These are phyloP conservation scores for Polychaeton citri DNA, from an alignment of 2,329 filamentous ascomycete genomes.

Conservation along the genomic window DNA sequence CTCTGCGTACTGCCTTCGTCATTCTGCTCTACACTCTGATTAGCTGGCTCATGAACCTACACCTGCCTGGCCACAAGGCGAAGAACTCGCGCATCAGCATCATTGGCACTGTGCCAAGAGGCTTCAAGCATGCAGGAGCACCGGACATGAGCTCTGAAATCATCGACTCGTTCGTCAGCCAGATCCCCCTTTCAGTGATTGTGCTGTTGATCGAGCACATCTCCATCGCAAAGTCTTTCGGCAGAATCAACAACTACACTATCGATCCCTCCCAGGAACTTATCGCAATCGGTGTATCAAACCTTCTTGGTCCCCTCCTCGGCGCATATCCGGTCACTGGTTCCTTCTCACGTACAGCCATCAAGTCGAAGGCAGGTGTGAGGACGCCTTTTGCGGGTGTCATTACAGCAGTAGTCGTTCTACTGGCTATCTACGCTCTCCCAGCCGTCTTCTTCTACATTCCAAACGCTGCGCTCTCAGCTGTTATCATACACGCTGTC, in stretches of 20 bases:
- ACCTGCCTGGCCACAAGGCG: slow-evolving; percentile 28
- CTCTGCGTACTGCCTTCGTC: slow-evolving; percentile 78
- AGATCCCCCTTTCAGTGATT: slow-evolving; percentile 77
- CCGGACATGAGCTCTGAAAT: slow-evolving; percentile 55
- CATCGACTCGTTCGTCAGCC: slow-evolving; percentile 52
- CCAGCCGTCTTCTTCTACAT: slow-evolving; percentile 91
- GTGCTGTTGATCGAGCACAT: slow-evolving; percentile 97
- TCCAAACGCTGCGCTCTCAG: slow-evolving; percentile 64
- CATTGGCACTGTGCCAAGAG: slow-evolving; percentile 64
- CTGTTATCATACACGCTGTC: slow-evolving; percentile 91
- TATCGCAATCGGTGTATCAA: slow-evolving; percentile 83
- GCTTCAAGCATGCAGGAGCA: slow-evolving; percentile 67
- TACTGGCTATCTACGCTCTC: slow-evolving; percentile 80
- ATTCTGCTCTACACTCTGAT: slow-evolving; percentile 87
- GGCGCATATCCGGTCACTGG: slow-evolving; percentile 87
- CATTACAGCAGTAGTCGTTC: slow-evolving; percentile 72
- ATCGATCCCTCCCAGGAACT: slow-evolving; percentile 95
- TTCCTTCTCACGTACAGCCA: slow-evolving; percentile 90
- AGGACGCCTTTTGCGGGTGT: slow-evolving; percentile 82
- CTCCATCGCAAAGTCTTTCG: slow-evolving; percentile 93
- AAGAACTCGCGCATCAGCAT: slow-evolving; percentile 29
- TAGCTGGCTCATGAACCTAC: slow-evolving; percentile 69
- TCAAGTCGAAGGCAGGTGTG: slow-evolving; percentile 93
- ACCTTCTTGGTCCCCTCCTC: slow-evolving; percentile 80
- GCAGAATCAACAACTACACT: slow-evolving; percentile 86